These are phyloP conservation scores for Logfia minima DNA, from an alignment of 129 eudicot genomes.

Conservation along the genomic window DNA sequence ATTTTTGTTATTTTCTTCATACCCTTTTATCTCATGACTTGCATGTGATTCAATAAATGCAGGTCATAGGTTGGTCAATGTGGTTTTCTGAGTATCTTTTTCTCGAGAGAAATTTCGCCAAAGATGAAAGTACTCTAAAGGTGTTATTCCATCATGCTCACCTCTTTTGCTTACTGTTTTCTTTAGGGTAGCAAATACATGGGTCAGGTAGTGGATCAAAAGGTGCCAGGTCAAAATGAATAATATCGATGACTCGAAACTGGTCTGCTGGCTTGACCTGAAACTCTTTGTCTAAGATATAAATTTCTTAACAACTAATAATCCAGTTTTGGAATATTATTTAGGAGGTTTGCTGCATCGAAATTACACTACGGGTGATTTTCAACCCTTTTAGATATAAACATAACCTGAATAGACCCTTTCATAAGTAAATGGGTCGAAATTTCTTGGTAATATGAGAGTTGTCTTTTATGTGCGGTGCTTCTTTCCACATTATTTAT, in stretches of 20 bases:
- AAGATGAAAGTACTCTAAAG: slow-evolving; percentile 80
- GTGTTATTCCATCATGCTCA: slow-evolving; percentile 34
- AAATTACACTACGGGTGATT: background rate
- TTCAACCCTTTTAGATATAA: background rate
- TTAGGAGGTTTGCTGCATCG: background rate
- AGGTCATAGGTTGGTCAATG: slow-evolving; percentile 99
- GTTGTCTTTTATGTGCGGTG: background rate
- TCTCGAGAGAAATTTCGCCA: slow-evolving; percentile 95
- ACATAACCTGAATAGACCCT: background rate
- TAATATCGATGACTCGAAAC: background rate
- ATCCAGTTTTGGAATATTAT: background rate
- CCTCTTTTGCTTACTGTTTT: background rate
- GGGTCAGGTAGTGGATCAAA: background rate
- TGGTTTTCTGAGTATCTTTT: slow-evolving; percentile 98
- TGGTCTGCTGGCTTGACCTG: too few species aligned
- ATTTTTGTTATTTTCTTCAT: background rate
- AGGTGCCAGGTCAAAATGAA: background rate
- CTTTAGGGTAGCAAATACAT: background rate
- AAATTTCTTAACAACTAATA: too few species aligned
- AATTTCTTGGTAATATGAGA: background rate
- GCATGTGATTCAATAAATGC: slow-evolving; percentile 28
- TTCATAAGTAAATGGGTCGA: background rate
- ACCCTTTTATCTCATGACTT: background rate
- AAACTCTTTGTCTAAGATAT: background rate
- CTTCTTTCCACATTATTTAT: background rate